phyloP scores from a whole-genome alignment of 805 yeast species.

The Schwanniomyces yamadae region DNA sequence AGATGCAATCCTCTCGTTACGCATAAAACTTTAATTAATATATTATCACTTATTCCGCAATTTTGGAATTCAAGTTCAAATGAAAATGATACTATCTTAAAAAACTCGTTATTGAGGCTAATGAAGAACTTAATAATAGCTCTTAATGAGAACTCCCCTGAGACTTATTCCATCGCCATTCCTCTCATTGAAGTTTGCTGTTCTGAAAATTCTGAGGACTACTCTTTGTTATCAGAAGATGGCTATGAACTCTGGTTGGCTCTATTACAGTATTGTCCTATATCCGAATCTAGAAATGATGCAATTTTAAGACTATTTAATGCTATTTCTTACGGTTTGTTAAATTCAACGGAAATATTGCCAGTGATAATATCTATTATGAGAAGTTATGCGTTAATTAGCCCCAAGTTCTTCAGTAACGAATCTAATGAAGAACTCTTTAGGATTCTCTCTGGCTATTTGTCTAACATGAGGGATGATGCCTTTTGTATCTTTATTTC shows the following conservation, averaged over 20 bases:
- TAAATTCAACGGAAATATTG: conserved; percentile 71
- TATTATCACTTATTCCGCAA: conserved; percentile 59
- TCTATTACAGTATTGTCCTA: conserved; percentile 60
- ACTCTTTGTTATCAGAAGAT: conserved; percentile 73
- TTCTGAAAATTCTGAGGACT: conserved; percentile 34
- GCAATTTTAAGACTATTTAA: conserved; percentile 48
- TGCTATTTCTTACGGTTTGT: conserved; percentile 55
- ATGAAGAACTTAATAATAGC: conserved; percentile 57
- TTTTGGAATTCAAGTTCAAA: conserved; percentile 67
- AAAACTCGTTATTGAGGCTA: conserved; percentile 47
- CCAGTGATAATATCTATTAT: conserved; percentile 61
- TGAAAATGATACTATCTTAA: conserved; percentile 41
- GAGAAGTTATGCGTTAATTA: conserved; percentile 58
- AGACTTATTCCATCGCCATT: conserved; percentile 53
- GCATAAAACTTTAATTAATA: conserved; percentile 47
- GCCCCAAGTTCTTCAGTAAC: conserved; percentile 40
- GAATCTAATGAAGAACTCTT: conserved; percentile 43
- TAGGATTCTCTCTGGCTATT: conserved; percentile 50
- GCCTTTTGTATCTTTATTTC: conserved; percentile 56
- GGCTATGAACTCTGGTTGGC: conserved; percentile 84
- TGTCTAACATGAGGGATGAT: conserved; percentile 69
- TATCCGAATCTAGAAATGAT: conserved; percentile 22
- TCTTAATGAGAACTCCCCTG: conserved; percentile 50
- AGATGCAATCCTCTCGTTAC: conserved; percentile 65
- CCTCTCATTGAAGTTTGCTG: conserved; percentile 71